A percentile compares a stretch with the other conserved stretches of the same genome.
These are phyloP conservation scores for Tylopilus orsonianus DNA, from an alignment of 1,284 basidiomycete genomes.

Conservation along the genomic window DNA sequence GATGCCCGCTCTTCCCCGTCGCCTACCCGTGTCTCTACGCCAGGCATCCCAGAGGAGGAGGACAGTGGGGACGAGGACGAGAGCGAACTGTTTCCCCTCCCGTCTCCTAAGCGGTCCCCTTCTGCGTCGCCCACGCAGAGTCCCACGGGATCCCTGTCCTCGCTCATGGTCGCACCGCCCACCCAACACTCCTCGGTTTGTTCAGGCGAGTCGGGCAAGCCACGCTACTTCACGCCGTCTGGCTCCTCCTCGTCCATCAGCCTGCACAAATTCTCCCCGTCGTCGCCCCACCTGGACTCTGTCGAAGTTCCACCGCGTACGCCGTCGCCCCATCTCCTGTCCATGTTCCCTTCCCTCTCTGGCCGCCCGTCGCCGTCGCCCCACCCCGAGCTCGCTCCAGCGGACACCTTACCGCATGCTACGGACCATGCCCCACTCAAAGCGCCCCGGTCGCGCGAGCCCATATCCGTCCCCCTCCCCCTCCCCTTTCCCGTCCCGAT, in stretches of 20 bases:
- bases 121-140: constrained; percentile 34
- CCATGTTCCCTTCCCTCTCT: constrained; percentile 26
- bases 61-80: constrained; percentile 53
- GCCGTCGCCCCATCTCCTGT: constrained; percentile 30
- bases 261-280: constrained; percentile 19
- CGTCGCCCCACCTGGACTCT: constrained; percentile 7
- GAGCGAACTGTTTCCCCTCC: constrained; percentile 54
- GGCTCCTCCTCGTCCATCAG: constrained; percentile 33
- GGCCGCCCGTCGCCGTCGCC: constrained; percentile 15
- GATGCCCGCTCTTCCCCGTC: constrained; percentile 13
- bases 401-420: not conserved
- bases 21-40: constrained; percentile 11
- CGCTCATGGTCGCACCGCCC: constrained; percentile 13
- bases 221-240: constrained; percentile 8
- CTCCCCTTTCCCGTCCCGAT: too few relatives aligned
- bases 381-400: too few relatives aligned
- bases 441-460: not conserved
- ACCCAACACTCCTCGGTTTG: constrained; percentile 16
- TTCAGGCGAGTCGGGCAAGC: constrained; percentile 19
- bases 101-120: constrained; percentile 49
- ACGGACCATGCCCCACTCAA: not conserved
- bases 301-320: constrained; percentile 12
- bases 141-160: constrained; percentile 28
- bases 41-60: constrained; percentile 39
- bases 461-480: not conserved